Conservation (phyloP, 805 yeast genomes). For the Lachancea thermotolerans region DNA sequence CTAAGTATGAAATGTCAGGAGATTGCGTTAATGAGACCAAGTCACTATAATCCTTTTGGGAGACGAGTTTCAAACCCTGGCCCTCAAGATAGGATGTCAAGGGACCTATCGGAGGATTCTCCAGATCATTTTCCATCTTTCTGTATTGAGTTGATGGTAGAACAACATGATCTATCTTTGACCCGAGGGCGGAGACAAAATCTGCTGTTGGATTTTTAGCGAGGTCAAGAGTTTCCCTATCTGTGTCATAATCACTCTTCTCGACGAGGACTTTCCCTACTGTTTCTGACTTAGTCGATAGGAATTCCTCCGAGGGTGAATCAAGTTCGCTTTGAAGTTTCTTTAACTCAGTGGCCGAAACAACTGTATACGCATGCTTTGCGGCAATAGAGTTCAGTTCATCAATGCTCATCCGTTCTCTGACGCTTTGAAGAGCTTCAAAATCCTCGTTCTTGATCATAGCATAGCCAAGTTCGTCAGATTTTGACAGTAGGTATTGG, state of each 20-base stretch:
- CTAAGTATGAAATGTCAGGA: constrained; percentile 9
- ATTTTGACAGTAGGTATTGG: neutral
- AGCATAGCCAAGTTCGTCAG: neutral
- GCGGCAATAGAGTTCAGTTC: neutral
- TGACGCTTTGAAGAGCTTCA: neutral
- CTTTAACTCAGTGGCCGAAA: constrained; percentile 1
- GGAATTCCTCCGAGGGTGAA: constrained; percentile 11
- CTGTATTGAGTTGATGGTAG: neutral
- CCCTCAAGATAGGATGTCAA: constrained; percentile 11
- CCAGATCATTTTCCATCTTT: neutral
- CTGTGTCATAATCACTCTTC: constrained; percentile 5
- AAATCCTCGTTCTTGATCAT: constrained; percentile 1
- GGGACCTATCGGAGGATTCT: constrained; percentile 12
- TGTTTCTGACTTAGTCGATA: constrained; percentile 11
- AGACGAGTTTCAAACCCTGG: constrained; percentile 4
- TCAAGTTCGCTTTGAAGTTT: constrained; percentile 4
- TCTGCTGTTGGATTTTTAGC: constrained; percentile 9
- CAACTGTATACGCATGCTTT: neutral
- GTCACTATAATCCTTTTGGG: constrained; percentile 3
- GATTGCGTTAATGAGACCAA: constrained; percentile 3
- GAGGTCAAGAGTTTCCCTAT: neutral
- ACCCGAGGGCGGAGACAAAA: constrained; percentile 12
- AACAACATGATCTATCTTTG: neutral
- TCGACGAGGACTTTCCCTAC: constrained; percentile 13
- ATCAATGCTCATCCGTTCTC: neutral